Evolutionary conservation across 1,139 yeast species (phyloP).

Genomic region (Yarrowia galli): DNA sequence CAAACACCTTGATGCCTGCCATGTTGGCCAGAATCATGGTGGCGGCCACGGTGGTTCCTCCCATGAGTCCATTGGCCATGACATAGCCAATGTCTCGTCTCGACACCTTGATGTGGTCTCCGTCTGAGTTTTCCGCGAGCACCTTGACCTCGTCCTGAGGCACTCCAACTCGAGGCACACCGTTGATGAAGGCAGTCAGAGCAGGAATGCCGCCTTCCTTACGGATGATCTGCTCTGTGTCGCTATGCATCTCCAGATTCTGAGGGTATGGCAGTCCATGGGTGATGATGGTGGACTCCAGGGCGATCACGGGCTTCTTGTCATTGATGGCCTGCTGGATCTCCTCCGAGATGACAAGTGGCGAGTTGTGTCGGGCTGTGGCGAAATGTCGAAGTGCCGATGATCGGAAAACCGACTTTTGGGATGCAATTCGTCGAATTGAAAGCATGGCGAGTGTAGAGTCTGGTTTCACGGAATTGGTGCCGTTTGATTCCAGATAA

Average conservation of each 20-base stretch:
- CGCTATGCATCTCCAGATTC: slow-evolving; percentile 72
- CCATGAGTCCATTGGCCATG: slow-evolving; percentile 67
- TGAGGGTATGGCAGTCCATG: slow-evolving; percentile 89
- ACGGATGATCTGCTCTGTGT: slow-evolving; percentile 70
- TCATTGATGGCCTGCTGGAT: slow-evolving; percentile 65
- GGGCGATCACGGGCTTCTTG: slow-evolving; percentile 71
- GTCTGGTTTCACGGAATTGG: not conserved
- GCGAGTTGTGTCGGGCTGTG: not conserved
- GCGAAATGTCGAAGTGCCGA: not conserved
- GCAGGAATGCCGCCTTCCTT: slow-evolving; percentile 80
- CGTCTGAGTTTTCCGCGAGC: slow-evolving; percentile 55
- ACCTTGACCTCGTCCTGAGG: slow-evolving; percentile 55
- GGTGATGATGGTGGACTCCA: slow-evolving; percentile 87
- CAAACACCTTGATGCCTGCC: slow-evolving; percentile 85
- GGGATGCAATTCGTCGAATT: slow-evolving; percentile 15
- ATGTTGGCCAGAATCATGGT: slow-evolving; percentile 81
- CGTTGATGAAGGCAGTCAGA: slow-evolving; percentile 79
- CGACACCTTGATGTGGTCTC: slow-evolving; percentile 64
- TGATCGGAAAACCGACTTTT: not conserved
- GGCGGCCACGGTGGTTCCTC: slow-evolving; percentile 91
- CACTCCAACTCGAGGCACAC: slow-evolving; percentile 75
- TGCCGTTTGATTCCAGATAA: not conserved
- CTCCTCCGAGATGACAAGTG: slow-evolving; percentile 60
- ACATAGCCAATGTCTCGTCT: slow-evolving; percentile 81
- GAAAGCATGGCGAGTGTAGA: slow-evolving; percentile 7